Percentiles rank a stretch among this genome's conserved stretches.
These are phyloP conservation scores for Russula griseocarnosa DNA, from an alignment of 768 basidiomycete genomes.

Conservation along the genomic window DNA sequence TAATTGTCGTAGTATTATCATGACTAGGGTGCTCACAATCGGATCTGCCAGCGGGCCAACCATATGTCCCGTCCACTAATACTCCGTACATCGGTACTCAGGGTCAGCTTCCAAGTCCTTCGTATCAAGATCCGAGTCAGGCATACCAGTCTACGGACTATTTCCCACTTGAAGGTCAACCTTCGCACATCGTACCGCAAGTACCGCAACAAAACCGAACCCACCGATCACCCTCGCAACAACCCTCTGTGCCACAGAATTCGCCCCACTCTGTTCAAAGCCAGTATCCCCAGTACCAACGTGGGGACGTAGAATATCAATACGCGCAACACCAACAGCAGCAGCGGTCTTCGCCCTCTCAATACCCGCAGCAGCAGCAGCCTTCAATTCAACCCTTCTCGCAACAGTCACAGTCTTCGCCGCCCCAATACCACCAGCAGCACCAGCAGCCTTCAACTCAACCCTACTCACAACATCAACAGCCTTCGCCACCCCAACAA, in stretches of 20 bases:
- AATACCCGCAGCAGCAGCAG: not conserved
- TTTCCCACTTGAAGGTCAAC: not conserved
- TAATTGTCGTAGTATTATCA: too few species aligned
- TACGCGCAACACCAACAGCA: not conserved
- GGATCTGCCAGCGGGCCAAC: not conserved
- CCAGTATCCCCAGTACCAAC: not conserved
- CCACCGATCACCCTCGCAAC: not conserved
- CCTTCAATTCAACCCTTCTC: not conserved
- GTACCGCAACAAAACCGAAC: not conserved
- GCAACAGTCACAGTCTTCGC: not conserved
- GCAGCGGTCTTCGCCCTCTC: not conserved
- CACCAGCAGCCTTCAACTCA: too few species aligned
- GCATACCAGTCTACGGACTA: not conserved
- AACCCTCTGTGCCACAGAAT: not conserved
- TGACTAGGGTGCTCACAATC: not conserved
- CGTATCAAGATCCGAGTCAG: not conserved
- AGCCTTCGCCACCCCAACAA: too few species aligned
- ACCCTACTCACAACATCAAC: too few species aligned
- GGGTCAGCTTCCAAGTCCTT: not conserved
- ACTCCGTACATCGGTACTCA: not conserved
- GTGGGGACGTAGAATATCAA: not conserved
- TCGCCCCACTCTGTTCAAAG: not conserved
- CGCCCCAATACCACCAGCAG: too few species aligned
- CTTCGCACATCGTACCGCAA: not conserved
- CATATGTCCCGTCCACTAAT: not conserved